Evolutionary conservation across 2,329 filamentous ascomycete genomes (phyloP), one percentile per base, ranked within the genome.

Genomic region (Graphilbum sp.): DNA sequence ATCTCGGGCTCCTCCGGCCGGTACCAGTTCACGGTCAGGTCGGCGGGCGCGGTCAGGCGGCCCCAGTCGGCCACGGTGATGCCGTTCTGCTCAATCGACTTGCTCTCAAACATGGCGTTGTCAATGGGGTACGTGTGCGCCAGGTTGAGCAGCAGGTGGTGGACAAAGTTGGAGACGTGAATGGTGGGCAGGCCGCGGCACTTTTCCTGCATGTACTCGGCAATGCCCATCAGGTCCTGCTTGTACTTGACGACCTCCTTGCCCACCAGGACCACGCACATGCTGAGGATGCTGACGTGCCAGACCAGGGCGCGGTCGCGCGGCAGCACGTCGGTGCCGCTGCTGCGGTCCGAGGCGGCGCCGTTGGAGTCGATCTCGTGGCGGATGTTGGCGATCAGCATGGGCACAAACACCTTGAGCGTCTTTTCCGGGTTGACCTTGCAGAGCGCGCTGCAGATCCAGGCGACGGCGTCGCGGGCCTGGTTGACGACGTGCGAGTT

Each of bases 301-400:
- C 92, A 98, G 1, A 98, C 87, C 15, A 98, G 64, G 4, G 84
- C 90, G 39, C 90, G 72, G 54, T 98, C 90, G 47, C 90, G 75
- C 9, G 90, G 90, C 16, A 98, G 67, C 32, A 96, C 86, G 56
- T 98, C 90, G 1, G 82, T 83, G 17, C 90, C 90, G 39, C 84
- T 93, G 40, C 86, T 96, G 49, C 90, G 74, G 41, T 92, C 92
- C 2, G 88, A 96, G 2, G 88, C 92, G 17, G 90, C 90, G 36
- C 88, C 84, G 53, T 96, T 98, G 56, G 88, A 84, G 51, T 94
- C 87, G 47, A 98, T 98, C 57, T 98, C 90, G 43, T 85, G 93
- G 44, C 87, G 82, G 46, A 98, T 98, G 40, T 84, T 87, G 53
- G 83, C 72, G 36, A 93, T 80, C 38, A 96, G 67, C 63, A 94